These are phyloP conservation scores for Colletotrichum sublineola DNA, from an alignment of 2,329 filamentous ascomycete species.

Conservation along the genomic window DNA sequence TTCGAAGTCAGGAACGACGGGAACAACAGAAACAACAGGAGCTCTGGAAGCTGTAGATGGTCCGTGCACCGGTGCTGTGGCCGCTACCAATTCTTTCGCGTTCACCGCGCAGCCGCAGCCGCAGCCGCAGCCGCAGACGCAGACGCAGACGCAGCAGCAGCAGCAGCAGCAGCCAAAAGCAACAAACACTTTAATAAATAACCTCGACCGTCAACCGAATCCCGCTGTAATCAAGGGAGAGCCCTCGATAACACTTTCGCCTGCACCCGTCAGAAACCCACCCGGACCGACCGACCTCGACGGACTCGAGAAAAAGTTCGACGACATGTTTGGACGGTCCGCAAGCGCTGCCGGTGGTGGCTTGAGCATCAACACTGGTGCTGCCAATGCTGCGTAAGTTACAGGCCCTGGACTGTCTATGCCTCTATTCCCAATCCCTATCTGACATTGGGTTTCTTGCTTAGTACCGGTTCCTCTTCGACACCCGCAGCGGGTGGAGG, in stretches of 20 bases:
- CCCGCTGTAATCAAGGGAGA: neutral
- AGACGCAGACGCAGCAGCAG: conserved; percentile 6
- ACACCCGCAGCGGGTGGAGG: conserved; percentile 35
- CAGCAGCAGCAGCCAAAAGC: conserved; percentile 4
- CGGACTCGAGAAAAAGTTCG: conserved; percentile 10
- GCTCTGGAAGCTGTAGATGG: conserved; percentile 27
- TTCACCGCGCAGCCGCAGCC: conserved; percentile 20
- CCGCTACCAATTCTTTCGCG: conserved; percentile 38
- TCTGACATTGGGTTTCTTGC: neutral
- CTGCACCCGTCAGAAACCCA: neutral
- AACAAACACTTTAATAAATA: conserved; percentile 12
- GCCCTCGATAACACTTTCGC: neutral
- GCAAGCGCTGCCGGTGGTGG: conserved; percentile 56
- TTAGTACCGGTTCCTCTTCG: conserved; percentile 25
- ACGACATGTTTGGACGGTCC: conserved; percentile 35
- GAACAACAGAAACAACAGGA: neutral
- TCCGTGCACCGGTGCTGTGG: conserved; percentile 11
- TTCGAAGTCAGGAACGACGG: neutral
- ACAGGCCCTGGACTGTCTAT: neutral
- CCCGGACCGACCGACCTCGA: neutral
- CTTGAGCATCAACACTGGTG: conserved; percentile 74
- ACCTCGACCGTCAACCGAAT: neutral
- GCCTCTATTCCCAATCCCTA: neutral
- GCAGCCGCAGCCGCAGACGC: neutral
- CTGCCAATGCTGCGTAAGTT: conserved; percentile 69